Percentiles rank a stretch among this genome's conserved stretches.
Evolutionary conservation across 805 yeast species (phyloP).

Genomic region (Sugiyamaella boreocaroliniensis): DNA sequence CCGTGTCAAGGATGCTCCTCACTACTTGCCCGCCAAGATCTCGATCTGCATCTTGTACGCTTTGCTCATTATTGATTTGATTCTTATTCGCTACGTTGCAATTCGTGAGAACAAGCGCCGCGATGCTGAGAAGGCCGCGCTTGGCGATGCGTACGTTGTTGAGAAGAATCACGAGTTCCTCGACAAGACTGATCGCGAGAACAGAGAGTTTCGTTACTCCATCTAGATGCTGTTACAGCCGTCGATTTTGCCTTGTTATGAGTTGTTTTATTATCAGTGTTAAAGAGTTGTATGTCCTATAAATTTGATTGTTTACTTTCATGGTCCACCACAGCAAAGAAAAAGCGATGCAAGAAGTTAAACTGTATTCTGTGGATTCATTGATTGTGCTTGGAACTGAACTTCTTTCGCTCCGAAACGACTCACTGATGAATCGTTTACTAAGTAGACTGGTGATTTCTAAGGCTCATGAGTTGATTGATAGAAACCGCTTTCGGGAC

Average conservation of each 20-base stretch:
- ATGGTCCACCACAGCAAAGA: no score
- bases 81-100: conserved; percentile 17
- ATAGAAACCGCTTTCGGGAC: no score
- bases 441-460: no score
- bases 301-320: no score
- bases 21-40: conserved; percentile 48
- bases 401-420: no score
- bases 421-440: no score
- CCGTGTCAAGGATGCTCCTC: conserved; percentile 50
- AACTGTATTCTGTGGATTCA: no score
- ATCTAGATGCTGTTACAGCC: not conserved
- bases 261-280: no score
- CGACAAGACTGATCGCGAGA: conserved; percentile 50
- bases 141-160: conserved; percentile 29
- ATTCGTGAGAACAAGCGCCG: conserved; percentile 43
- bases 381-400: no score
- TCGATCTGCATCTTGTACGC: conserved; percentile 37
- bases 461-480: no score
- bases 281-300: no score
- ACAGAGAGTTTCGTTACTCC: conserved; percentile 44
- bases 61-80: conserved; percentile 40
- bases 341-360: no score
- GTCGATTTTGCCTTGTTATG: not conserved
- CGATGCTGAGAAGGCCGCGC: conserved; percentile 33
- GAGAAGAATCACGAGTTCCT: conserved; percentile 10